A percentile compares a stretch with the other conserved stretches of the same genome.
phyloP scores from a whole-genome alignment of 306 rosid species.

The Arachis hypogaea region DNA sequence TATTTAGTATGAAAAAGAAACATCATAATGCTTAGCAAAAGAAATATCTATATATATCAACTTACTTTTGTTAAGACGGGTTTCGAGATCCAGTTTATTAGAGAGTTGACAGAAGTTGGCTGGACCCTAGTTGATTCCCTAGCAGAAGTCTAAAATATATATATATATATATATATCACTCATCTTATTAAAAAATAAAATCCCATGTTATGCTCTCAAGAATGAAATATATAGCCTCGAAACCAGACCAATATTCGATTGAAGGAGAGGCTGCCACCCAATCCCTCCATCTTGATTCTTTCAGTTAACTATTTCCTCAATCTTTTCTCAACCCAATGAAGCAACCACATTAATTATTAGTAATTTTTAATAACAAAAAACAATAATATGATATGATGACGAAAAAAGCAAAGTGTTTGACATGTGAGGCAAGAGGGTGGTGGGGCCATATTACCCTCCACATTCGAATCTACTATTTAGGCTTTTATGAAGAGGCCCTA shows the following conservation, averaged over 20 bases:
- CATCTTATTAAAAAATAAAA: neutral
- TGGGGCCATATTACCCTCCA: conserved; percentile 40
- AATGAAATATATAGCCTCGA: neutral
- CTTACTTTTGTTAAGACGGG: no score
- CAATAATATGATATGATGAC: neutral
- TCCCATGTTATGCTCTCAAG: neutral
- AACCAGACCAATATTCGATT: conserved; percentile 25
- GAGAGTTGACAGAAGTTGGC: no score
- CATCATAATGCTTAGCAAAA: no score
- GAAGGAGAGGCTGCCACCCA: conserved; percentile 27
- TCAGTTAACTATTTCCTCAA: conserved; percentile 30
- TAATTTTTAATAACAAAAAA: neutral
- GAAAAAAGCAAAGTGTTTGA: conserved; percentile 17
- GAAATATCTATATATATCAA: no score
- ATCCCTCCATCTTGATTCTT: conserved; percentile 34
- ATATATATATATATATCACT: no score
- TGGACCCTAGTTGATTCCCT: no score
- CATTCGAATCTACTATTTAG: conserved; percentile 12
- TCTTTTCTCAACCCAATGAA: conserved; percentile 41
- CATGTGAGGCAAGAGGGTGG: conserved; percentile 36
- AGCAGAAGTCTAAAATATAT: no score
- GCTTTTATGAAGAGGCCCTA: neutral
- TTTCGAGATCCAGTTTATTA: no score
- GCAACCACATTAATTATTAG: conserved; percentile 22
- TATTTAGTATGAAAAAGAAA: no score